Conservation (phyloP, 2,329 filamentous ascomycete species). For the Parastagonospora nodorum region DNA sequence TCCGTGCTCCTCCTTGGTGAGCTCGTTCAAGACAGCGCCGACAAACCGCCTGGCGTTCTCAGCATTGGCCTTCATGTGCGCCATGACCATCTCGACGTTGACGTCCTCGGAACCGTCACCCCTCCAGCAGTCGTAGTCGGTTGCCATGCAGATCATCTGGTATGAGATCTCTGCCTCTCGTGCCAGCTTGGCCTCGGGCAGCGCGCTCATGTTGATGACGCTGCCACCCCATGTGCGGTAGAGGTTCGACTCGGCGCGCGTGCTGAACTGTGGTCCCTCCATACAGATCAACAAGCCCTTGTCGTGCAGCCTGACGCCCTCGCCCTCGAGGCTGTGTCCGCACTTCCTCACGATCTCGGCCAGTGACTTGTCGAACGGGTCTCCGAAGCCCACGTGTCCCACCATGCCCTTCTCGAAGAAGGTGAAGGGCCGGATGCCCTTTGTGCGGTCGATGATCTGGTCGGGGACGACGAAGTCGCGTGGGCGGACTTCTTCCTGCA, state of each 20-base stretch:
- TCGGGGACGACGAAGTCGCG: conserved; percentile 97
- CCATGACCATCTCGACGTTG: conserved; percentile 96
- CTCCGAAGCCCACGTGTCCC: conserved; percentile 91
- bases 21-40: conserved; percentile 82
- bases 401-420: conserved; percentile 95
- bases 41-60: conserved; percentile 86
- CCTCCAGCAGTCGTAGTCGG: conserved; percentile 99
- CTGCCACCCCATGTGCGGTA: conserved; percentile 93
- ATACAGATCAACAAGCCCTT: conserved; percentile 89
- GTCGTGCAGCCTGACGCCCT: conserved; percentile 83
- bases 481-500: conserved; percentile 91
- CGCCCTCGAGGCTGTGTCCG: conserved; percentile 77
- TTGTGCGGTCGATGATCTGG: conserved; percentile 96
- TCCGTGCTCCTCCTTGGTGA: conserved; percentile 75
- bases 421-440: conserved; percentile 90
- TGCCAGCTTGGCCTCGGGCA: conserved; percentile 95
- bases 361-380: conserved; percentile 85
- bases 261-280: conserved; percentile 99
- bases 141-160: conserved; percentile 99
- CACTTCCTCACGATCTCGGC: conserved; percentile 78
- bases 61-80: conserved; percentile 91
- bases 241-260: conserved; percentile 91
- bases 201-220: conserved; percentile 97
- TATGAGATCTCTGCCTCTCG: conserved; percentile 95
- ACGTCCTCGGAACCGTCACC: conserved; percentile 74